These are phyloP conservation scores for Starmerella etchellsii DNA, from an alignment of 805 yeast genomes.

Conservation along the genomic window DNA sequence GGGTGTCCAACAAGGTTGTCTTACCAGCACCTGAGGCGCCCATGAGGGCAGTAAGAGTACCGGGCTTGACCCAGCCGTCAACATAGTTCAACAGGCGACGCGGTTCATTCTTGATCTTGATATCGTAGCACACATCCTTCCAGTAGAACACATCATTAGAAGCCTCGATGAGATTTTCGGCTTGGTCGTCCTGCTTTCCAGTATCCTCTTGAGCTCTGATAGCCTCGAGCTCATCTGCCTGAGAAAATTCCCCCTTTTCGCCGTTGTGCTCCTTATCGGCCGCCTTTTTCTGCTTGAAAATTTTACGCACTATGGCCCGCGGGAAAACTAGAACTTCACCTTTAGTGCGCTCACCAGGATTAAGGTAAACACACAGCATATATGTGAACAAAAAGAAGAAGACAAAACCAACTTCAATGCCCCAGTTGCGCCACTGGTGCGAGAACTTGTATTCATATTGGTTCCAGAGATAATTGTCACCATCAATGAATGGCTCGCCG, in stretches of 20 bases:
- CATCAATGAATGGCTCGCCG: constrained; percentile 43
- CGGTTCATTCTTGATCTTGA: constrained; percentile 33
- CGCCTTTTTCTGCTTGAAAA: constrained; percentile 5
- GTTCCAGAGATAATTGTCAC: constrained; percentile 41
- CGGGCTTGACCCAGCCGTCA: constrained; percentile 68
- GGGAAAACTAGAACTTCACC: constrained; percentile 26
- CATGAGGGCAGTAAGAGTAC: constrained; percentile 70
- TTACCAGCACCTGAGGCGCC: constrained; percentile 86
- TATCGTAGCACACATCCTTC: constrained; percentile 47
- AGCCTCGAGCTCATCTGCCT: constrained; percentile 15
- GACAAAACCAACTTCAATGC: constrained; percentile 45
- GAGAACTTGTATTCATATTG: constrained; percentile 40
- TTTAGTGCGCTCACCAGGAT: constrained; percentile 26
- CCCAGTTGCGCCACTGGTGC: constrained; percentile 75
- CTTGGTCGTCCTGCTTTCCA: constrained; percentile 16
- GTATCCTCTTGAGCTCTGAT: constrained; percentile 24
- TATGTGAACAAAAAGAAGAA: constrained; percentile 30
- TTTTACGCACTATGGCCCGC: constrained; percentile 14
- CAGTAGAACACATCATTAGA: constrained; percentile 44
- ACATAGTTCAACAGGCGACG: constrained; percentile 35
- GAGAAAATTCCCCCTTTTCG: constrained; percentile 28
- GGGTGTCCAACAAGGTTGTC: constrained; percentile 59
- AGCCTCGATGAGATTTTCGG: constrained; percentile 23
- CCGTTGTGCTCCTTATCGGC: constrained; percentile 10
- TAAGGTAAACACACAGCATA: constrained; percentile 23